phyloP scores from a whole-genome alignment of 2,329 filamentous ascomycete species.

The Fusarium marasasianum region DNA sequence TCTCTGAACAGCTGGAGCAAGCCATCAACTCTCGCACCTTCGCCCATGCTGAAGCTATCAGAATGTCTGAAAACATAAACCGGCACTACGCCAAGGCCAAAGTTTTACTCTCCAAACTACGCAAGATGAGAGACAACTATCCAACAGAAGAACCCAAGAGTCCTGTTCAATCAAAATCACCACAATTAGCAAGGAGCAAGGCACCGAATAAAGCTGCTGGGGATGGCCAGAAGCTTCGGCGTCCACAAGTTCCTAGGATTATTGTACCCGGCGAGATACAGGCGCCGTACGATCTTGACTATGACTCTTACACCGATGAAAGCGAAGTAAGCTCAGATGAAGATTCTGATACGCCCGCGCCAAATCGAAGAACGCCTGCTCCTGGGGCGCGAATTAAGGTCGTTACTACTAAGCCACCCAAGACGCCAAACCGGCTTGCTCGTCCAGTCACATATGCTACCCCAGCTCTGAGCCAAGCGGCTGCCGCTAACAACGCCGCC shows the following conservation, averaged over 20 bases:
- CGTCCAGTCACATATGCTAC: constrained; percentile 49
- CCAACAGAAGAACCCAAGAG: constrained; percentile 64
- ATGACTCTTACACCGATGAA: constrained; percentile 65
- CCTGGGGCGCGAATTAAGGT: constrained; percentile 60
- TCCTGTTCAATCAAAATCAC: constrained; percentile 62
- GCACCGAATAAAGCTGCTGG: constrained; percentile 55
- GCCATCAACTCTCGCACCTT: constrained; percentile 66
- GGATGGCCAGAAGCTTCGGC: constrained; percentile 56
- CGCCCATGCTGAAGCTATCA: constrained; percentile 68
- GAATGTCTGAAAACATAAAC: constrained; percentile 71
- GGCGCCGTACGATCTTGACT: constrained; percentile 71
- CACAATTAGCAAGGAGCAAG: constrained; percentile 62
- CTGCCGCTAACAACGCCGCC: constrained; percentile 53
- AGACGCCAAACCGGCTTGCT: constrained; percentile 54
- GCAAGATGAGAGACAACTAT: constrained; percentile 69
- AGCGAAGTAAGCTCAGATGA: constrained; percentile 64
- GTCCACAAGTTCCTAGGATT: constrained; percentile 63
- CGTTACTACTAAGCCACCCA: constrained; percentile 54
- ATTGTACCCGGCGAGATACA: constrained; percentile 74
- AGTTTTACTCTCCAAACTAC: constrained; percentile 66
- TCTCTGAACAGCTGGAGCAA: constrained; percentile 65
- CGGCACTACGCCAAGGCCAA: constrained; percentile 70
- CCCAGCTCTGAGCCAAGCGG: constrained; percentile 50
- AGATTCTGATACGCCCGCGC: constrained; percentile 55
- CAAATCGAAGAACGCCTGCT: constrained; percentile 49